These are phyloP conservation scores for Apiospora aurea DNA, from an alignment of 2,329 filamentous ascomycete genomes.

Conservation along the genomic window DNA sequence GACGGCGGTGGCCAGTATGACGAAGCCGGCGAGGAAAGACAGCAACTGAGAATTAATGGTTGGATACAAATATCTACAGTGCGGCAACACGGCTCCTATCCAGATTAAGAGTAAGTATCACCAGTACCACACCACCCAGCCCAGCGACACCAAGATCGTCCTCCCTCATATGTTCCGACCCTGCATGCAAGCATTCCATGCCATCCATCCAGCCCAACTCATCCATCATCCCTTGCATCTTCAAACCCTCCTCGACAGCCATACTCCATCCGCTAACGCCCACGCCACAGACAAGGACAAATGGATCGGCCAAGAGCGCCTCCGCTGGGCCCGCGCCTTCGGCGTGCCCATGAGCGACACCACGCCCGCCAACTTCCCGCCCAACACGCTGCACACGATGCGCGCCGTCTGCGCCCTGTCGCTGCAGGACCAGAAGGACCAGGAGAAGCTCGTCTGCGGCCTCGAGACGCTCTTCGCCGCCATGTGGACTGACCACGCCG, in stretches of 20 bases:
- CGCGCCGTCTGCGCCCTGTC: slow-evolving; percentile 42
- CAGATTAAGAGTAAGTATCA: slow-evolving; percentile 45
- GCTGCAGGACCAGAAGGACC: slow-evolving; percentile 27
- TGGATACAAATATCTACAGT: slow-evolving; percentile 31
- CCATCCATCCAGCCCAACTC: neutral
- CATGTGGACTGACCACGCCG: slow-evolving; percentile 43
- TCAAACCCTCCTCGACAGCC: slow-evolving; percentile 1
- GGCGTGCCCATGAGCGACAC: slow-evolving; percentile 42
- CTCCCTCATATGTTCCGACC: neutral
- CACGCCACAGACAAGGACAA: slow-evolving; percentile 44
- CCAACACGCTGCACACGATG: slow-evolving; percentile 45
- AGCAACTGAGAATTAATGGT: neutral
- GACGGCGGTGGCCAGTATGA: neutral
- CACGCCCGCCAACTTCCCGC: slow-evolving; percentile 46
- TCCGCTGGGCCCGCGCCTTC: slow-evolving; percentile 45
- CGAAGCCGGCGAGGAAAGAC: neutral
- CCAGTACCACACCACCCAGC: neutral
- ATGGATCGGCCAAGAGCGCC: slow-evolving; percentile 45
- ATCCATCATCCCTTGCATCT: neutral
- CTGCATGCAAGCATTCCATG: neutral
- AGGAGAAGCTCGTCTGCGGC: slow-evolving; percentile 34
- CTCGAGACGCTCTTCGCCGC: slow-evolving; percentile 44
- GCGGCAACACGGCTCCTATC: slow-evolving; percentile 46
- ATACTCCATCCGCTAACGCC: no score
- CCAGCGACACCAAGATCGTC: neutral